phyloP scores from a whole-genome alignment of 2,329 filamentous ascomycete genomes.

The Fusarium torreyae region DNA sequence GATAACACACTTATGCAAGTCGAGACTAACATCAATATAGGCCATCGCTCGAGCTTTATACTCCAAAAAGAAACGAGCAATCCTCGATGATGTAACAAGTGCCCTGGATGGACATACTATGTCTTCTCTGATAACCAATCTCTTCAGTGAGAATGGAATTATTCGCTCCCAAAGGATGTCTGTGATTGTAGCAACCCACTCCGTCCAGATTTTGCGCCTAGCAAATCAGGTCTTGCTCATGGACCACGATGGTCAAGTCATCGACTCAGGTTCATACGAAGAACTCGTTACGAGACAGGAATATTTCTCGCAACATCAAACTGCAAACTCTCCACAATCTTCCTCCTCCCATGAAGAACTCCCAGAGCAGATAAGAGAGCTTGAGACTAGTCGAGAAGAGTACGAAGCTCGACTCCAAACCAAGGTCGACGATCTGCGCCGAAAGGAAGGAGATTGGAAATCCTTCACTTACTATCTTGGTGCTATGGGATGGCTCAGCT shows the following conservation, averaged over 20 bases:
- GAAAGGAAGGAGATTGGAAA: conserved; percentile 7
- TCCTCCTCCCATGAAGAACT: neutral
- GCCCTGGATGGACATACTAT: conserved; percentile 6
- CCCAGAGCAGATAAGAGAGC: neutral
- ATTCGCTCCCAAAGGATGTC: neutral
- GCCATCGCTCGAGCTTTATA: conserved; percentile 7
- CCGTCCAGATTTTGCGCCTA: neutral
- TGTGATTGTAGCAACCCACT: neutral
- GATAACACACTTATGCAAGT: neutral
- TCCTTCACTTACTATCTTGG: conserved; percentile 3
- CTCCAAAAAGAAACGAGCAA: neutral
- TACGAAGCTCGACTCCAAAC: neutral
- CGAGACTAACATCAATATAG: neutral
- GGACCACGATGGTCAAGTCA: neutral
- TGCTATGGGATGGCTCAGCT: neutral
- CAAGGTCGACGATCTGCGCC: neutral
- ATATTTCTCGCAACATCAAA: conserved; percentile 3
- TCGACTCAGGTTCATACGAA: neutral
- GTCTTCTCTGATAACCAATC: neutral
- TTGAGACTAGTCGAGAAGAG: neutral
- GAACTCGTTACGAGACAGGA: neutral
- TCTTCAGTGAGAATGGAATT: neutral
- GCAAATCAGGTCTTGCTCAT: conserved; percentile 1
- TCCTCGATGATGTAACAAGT: conserved; percentile 7
- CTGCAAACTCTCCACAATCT: neutral